Percentiles rank a stretch among this genome's conserved stretches.
These are phyloP conservation scores for Talaromyces sp. DNA, from an alignment of 2,329 filamentous ascomycete genomes.

Conservation along the genomic window DNA sequence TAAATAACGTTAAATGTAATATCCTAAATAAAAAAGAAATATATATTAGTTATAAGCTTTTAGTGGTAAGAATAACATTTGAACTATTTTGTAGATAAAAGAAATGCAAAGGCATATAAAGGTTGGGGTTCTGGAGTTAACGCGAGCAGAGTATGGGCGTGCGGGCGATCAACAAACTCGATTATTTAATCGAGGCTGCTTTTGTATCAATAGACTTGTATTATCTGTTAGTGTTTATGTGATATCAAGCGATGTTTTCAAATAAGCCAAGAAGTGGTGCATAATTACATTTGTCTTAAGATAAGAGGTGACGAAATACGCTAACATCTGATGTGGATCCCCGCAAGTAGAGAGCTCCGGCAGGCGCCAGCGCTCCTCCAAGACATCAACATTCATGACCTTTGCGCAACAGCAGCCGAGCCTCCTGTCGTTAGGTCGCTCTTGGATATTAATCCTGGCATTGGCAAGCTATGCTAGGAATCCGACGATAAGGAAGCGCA, in stretches of 20 bases:
- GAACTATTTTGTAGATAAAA: too few species aligned
- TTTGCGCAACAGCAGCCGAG: not conserved
- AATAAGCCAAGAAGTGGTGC: not conserved
- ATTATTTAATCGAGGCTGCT: not conserved
- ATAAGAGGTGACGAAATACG: not conserved
- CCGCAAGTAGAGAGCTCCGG: not conserved
- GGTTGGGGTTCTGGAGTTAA: too few species aligned
- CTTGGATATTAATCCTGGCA: not conserved
- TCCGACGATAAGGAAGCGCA: conserved; percentile 27
- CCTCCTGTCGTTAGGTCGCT: not conserved
- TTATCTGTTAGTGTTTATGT: not conserved
- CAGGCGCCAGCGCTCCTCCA: not conserved
- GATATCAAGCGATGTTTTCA: not conserved
- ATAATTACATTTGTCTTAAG: not conserved
- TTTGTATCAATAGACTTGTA: not conserved
- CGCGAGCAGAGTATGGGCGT: too few species aligned
- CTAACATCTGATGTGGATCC: not conserved
- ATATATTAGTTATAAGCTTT: too few species aligned
- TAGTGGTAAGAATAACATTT: too few species aligned
- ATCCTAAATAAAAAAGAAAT: too few species aligned
- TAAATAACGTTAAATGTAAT: too few species aligned
- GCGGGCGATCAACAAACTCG: too few species aligned
- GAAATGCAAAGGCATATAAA: too few species aligned
- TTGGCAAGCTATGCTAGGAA: not conserved
- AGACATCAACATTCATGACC: not conserved